phyloP scores from a whole-genome alignment of 371 early-diverging fungal genomes.

The Rhizopus delemar region DNA sequence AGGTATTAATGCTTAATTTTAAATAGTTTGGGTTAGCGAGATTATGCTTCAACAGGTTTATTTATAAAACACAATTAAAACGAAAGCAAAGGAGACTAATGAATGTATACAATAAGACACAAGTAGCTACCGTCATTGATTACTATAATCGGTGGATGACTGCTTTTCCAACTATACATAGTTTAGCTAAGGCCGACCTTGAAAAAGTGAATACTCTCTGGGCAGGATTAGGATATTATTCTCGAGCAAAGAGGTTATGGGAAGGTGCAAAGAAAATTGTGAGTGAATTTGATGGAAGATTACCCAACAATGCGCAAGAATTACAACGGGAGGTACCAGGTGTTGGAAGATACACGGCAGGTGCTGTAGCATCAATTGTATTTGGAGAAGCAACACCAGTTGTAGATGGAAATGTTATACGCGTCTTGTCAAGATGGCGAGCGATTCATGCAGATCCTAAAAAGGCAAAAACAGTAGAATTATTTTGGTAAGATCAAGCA shows the following conservation, averaged over 20 bases:
- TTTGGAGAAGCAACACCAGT: constrained; percentile 63
- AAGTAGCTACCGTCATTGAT: constrained; percentile 73
- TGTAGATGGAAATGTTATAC: constrained; percentile 85
- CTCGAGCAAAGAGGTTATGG: constrained; percentile 71
- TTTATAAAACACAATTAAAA: not conserved
- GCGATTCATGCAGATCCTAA: constrained; percentile 78
- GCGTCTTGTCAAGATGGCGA: constrained; percentile 70
- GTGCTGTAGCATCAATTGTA: constrained; percentile 78
- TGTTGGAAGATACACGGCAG: constrained; percentile 68
- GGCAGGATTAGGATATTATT: constrained; percentile 86
- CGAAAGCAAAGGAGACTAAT: too few relatives aligned
- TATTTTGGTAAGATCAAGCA: constrained; percentile 57
- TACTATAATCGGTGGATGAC: constrained; percentile 79
- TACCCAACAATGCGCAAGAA: constrained; percentile 60
- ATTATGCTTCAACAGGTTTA: constrained; percentile 81
- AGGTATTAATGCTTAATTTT: not conserved
- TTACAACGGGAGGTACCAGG: constrained; percentile 73
- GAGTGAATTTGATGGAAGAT: constrained; percentile 51
- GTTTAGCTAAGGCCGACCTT: constrained; percentile 66
- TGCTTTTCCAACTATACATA: constrained; percentile 73
- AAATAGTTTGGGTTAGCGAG: constrained; percentile 77
- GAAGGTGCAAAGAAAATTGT: constrained; percentile 72
- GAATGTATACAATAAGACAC: constrained; percentile 46
- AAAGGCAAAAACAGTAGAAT: constrained; percentile 53
- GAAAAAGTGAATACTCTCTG: constrained; percentile 76